Evolutionary conservation across 116 monocot species (phyloP).

Genomic region (Phalaenopsis hybrid): DNA sequence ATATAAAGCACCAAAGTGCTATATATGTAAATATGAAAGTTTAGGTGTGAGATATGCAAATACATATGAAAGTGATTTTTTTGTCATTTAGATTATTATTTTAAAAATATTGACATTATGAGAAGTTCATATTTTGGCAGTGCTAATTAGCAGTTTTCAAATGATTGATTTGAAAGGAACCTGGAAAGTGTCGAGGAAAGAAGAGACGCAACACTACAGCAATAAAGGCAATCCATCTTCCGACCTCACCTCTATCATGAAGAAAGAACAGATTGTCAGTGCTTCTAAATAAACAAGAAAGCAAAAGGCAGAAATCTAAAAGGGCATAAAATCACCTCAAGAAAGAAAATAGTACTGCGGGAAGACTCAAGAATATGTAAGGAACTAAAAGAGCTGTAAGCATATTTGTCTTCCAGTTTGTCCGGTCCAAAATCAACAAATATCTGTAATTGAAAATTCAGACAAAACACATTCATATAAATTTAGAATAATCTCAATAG

Average conservation of each 20-base stretch:
- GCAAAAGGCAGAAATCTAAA: neutral
- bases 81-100: too few species aligned
- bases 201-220: conserved; percentile 48
- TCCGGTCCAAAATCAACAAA: conserved; percentile 46
- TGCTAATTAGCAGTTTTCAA: neutral
- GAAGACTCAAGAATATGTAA: conserved; percentile 50
- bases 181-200: conserved; percentile 50
- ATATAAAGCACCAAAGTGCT: too few species aligned
- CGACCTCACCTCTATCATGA: conserved; percentile 39
- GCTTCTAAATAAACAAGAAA: neutral
- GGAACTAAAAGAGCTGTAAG: too few species aligned
- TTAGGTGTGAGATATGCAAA: too few species aligned
- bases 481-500: neutral
- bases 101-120: neutral
- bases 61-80: too few species aligned
- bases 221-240: conserved; percentile 47
- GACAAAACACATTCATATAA: neutral
- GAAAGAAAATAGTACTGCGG: conserved; percentile 26
- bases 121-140: neutral
- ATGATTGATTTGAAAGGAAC: conserved; percentile 7
- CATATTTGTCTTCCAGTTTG: too few species aligned
- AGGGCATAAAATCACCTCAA: conserved; percentile 28
- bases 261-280: neutral
- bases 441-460: conserved; percentile 29
- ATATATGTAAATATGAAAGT: too few species aligned